Percentiles rank a stretch among this genome's conserved stretches.
These are phyloP conservation scores for Apiotrichum porosum DNA, from an alignment of 1,284 basidiomycete species.

Conservation along the genomic window DNA sequence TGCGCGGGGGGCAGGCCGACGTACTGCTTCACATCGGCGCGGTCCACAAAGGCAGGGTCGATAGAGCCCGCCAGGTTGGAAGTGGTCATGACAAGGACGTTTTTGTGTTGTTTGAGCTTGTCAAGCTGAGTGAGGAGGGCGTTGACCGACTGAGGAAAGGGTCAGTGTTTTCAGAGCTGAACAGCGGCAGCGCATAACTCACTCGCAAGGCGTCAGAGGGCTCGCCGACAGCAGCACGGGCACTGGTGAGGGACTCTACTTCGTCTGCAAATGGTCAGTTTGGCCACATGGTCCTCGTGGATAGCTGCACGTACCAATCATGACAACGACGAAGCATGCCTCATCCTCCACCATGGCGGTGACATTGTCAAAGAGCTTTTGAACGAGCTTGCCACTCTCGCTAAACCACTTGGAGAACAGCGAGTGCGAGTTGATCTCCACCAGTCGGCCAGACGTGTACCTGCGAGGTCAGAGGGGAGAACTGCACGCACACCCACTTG, in stretches of 20 bases:
- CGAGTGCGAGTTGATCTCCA: constrained; percentile 97
- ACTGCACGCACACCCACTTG: constrained; percentile 53
- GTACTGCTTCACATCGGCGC: constrained; percentile 94
- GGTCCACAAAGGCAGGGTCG: constrained; percentile 91
- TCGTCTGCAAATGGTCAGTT: constrained; percentile 63
- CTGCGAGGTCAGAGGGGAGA: constrained; percentile 47
- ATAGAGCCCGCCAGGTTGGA: constrained; percentile 94
- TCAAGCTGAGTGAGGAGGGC: constrained; percentile 95
- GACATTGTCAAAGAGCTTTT: constrained; percentile 83
- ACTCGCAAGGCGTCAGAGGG: constrained; percentile 92
- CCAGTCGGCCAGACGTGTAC: constrained; percentile 75
- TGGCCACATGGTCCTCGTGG: background rate
- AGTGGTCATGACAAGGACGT: constrained; percentile 93
- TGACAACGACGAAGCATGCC: constrained; percentile 82
- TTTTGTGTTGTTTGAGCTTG: constrained; percentile 86
- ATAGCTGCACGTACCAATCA: constrained; percentile 66
- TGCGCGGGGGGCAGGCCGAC: constrained; percentile 82
- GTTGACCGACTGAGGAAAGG: constrained; percentile 76
- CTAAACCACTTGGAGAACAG: constrained; percentile 97
- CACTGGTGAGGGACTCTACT: constrained; percentile 91
- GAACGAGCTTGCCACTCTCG: constrained; percentile 96
- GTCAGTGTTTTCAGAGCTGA: background rate
- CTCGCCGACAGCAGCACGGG: constrained; percentile 85
- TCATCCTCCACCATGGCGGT: constrained; percentile 83
- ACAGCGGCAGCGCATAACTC: constrained; percentile 24